A percentile compares a stretch with the other conserved stretches of the same genome.
Evolutionary conservation across 1,284 basidiomycete species (phyloP).

Genomic region (Filobasidium uniguttulatum): DNA sequence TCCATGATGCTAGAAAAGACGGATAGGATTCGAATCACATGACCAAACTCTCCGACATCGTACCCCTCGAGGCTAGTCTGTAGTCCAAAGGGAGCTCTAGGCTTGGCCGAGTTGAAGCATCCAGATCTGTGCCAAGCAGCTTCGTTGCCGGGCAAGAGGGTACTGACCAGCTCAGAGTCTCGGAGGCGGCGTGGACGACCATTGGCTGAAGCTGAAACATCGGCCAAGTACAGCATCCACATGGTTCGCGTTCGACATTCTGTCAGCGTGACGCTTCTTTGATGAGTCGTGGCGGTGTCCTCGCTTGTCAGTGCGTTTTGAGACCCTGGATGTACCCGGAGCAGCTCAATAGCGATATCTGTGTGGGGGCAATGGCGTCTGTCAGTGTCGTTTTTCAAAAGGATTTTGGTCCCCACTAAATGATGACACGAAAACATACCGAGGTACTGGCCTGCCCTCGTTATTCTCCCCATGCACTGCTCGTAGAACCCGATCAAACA

Average conservation of each 20-base stretch:
- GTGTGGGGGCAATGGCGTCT: background rate
- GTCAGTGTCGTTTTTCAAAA: background rate
- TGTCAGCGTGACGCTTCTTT: constrained; percentile 16
- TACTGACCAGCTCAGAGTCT: constrained; percentile 28
- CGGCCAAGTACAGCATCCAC: constrained; percentile 34
- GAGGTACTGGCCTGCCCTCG: constrained; percentile 33
- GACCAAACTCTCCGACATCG: constrained; percentile 33
- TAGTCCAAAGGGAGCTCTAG: constrained; percentile 24
- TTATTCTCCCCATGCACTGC: constrained; percentile 30
- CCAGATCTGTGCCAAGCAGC: constrained; percentile 29
- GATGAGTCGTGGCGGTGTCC: background rate
- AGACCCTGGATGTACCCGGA: too few species aligned
- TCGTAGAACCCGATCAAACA: constrained; percentile 35
- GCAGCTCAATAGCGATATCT: constrained; percentile 6
- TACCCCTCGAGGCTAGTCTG: constrained; percentile 23
- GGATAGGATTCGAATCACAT: constrained; percentile 32
- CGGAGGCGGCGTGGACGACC: constrained; percentile 25
- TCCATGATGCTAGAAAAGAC: constrained; percentile 29
- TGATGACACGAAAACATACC: too few species aligned
- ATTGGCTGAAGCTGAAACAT: constrained; percentile 27
- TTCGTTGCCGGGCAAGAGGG: constrained; percentile 30
- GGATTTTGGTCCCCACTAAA: too few species aligned
- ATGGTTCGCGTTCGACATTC: constrained; percentile 33
- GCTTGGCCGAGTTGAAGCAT: constrained; percentile 19
- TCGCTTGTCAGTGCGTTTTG: too few species aligned